Conservation (phyloP, 139 green algal genomes). For the Tetradesmus obliquus region DNA sequence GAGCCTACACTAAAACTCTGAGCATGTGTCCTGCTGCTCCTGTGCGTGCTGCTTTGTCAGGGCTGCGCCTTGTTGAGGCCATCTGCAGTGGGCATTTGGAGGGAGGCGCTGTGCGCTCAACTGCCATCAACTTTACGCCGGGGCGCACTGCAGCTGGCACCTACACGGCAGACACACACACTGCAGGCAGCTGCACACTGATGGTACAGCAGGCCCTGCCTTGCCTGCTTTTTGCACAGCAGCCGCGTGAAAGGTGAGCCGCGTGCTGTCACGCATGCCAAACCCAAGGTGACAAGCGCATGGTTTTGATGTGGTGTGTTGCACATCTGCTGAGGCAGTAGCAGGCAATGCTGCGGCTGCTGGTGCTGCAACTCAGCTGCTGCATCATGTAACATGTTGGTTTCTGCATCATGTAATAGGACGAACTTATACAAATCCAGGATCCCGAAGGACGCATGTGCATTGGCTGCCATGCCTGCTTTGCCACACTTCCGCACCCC, state of each 20-base stretch:
- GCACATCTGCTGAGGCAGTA: no score
- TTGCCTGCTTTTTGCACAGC: slow-evolving; percentile 57
- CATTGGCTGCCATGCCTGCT: no score
- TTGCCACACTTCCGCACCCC: neutral
- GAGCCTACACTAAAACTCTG: no score
- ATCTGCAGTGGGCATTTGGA: slow-evolving; percentile 63
- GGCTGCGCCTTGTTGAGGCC: slow-evolving; percentile 66
- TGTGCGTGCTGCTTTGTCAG: neutral
- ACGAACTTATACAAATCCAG: no score
- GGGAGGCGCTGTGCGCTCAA: slow-evolving; percentile 54
- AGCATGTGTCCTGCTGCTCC: neutral
- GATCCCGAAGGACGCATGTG: no score
- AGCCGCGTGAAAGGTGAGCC: neutral
- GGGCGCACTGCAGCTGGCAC: slow-evolving; percentile 39
- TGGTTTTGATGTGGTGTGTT: neutral
- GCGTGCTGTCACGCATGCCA: no score
- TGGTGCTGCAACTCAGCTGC: no score
- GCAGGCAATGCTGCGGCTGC: neutral
- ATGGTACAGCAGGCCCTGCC: slow-evolving; percentile 77
- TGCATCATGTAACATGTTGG: no score
- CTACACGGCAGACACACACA: slow-evolving; percentile 73
- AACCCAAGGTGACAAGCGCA: no score
- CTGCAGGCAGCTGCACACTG: slow-evolving; percentile 83
- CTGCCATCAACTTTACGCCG: slow-evolving; percentile 58
- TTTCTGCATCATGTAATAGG: no score